Base-by-base conservation (phyloP, 345 rosid species). In the Noccaea bulbosa region DNA sequence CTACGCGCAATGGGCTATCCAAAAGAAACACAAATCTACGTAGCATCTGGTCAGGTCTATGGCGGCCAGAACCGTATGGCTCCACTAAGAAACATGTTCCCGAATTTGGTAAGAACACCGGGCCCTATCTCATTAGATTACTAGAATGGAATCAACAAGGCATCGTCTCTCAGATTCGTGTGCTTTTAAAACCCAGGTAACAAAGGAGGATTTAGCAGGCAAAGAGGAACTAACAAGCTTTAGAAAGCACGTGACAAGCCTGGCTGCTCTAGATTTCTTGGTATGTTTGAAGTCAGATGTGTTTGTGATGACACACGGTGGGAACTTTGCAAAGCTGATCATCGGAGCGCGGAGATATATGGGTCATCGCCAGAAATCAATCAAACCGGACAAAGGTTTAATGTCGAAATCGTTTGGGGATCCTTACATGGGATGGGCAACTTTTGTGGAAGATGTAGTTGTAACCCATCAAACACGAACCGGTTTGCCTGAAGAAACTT, bases 31-130 rank as follows among this genome's bases (percentile, higher is more conserved):
- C 99, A 95, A 80, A 95, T 95, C 12, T 95, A 95, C 68, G 99
- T 95, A 68, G 99, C 99, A 81, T 95, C 99, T 56, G 99, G 99
- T 62, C 96, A 90, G 81, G 98, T 92, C 72, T 95, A 95, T 74
- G 99, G 99, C 20, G 98, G 99, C 49, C 96, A 95, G 70, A 95
- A 95, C 67, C 93, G 98, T 71, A 89, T 95, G 98, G 99, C 99
- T 66, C 98, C 98, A 16, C 78, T 92, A 32, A 84, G 97, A 81
- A 92, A 92, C 87, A 90, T 95, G 99, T 95, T 95, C 77, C 96
- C 99, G 12, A 88, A 90, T 86, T 78, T 95, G 90, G 99, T 95
- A 77, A 58, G 45, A 45, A 50, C 32, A 62, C 4, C 0, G 1
- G 0, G 7, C 8, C 33, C 24, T 33, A 4, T 15, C 71, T 43